These are phyloP conservation scores for Microstegium vimineum DNA, from an alignment of 176 grass and related monocot genomes.

Conservation along the genomic window DNA sequence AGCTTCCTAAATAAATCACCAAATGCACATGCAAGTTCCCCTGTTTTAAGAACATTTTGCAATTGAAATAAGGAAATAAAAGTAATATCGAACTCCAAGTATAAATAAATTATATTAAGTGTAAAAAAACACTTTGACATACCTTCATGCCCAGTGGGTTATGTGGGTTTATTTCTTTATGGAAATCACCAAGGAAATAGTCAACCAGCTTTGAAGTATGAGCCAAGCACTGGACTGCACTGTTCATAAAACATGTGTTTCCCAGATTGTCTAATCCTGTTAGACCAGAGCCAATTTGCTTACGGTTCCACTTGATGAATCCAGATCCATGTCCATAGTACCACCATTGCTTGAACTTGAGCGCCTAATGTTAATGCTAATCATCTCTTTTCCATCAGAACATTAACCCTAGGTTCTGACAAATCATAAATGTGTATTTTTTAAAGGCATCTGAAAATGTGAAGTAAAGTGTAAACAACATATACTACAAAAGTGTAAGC, in stretches of 20 bases:
- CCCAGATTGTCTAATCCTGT: constrained; percentile 88
- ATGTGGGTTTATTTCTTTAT: constrained; percentile 70
- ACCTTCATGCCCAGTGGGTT: constrained; percentile 85
- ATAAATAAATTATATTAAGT: constrained; percentile 13
- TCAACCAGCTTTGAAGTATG: constrained; percentile 86
- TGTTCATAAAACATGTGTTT: constrained; percentile 99
- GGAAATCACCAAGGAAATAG: constrained; percentile 86
- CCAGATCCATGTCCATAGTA: constrained; percentile 24
- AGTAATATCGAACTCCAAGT: not conserved
- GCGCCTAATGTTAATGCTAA: constrained; percentile 36
- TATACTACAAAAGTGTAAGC: not conserved
- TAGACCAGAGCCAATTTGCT: constrained; percentile 71
- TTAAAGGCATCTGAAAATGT: constrained; percentile 72
- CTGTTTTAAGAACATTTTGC: constrained; percentile 37
- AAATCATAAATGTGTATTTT: constrained; percentile 76
- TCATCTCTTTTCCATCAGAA: constrained; percentile 53
- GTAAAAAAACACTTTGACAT: constrained; percentile 21
- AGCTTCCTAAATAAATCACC: constrained; percentile 87
- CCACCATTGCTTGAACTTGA: constrained; percentile 52
- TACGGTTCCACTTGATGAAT: constrained; percentile 51
- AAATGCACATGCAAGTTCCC: constrained; percentile 86
- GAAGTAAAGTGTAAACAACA: constrained; percentile 28
- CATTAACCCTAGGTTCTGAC: constrained; percentile 41
- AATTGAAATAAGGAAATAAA: constrained; percentile 12
- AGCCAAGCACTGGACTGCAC: constrained; percentile 87